phyloP scores from a whole-genome alignment of 2,329 filamentous ascomycete species.

The Epicoccum sorghinum region DNA sequence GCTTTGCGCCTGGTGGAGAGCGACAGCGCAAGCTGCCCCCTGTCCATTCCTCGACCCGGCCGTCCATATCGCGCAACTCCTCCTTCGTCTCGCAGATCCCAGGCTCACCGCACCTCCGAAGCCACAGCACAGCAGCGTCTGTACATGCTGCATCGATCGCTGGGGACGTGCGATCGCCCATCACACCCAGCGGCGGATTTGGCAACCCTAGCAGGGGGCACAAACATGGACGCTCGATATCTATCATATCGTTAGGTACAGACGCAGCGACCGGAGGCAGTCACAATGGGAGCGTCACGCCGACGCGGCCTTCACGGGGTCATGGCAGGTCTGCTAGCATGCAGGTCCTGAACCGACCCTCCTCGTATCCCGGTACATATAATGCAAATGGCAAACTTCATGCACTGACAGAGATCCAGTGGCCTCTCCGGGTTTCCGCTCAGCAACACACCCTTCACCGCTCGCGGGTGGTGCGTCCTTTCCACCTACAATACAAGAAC shows the following conservation, averaged over 20 bases:
- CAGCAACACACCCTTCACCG: constrained; percentile 50
- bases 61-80: constrained; percentile 45
- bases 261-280: constrained; percentile 45
- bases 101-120: constrained; percentile 50
- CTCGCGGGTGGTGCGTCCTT: constrained; percentile 49
- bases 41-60: constrained; percentile 44
- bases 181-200: constrained; percentile 25
- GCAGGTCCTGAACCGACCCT: constrained; percentile 65
- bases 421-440: constrained; percentile 38
- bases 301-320: constrained; percentile 61
- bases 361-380: constrained; percentile 39
- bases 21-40: constrained; percentile 48
- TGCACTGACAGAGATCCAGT: constrained; percentile 33
- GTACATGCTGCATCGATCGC: constrained; percentile 54
- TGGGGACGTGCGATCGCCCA: constrained; percentile 35
- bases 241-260: constrained; percentile 57
- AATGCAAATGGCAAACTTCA: neutral
- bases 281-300: constrained; percentile 31
- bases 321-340: constrained; percentile 83
- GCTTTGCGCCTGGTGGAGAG: constrained; percentile 43
- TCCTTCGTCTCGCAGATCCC: constrained; percentile 39
- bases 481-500: constrained; percentile 39
- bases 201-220: constrained; percentile 34
- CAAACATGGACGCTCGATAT: constrained; percentile 55
- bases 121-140: constrained; percentile 72